Evolutionary conservation across 2,329 filamentous ascomycete species (phyloP).

Genomic region (Coleophoma eucalyptorum): DNA sequence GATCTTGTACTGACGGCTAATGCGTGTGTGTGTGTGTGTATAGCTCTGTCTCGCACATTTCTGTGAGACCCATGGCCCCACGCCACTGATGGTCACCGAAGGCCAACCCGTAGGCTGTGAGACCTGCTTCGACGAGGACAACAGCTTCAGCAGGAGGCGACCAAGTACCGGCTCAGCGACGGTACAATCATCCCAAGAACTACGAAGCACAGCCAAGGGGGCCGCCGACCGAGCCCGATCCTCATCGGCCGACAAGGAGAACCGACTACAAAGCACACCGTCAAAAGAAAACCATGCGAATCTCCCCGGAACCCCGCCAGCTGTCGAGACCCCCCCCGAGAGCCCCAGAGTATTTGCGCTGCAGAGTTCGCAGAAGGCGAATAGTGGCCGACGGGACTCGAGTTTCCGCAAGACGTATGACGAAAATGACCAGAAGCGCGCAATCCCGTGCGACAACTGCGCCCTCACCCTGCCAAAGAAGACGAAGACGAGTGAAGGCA

Average conservation of each 20-base stretch:
- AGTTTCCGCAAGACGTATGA: constrained; percentile 62
- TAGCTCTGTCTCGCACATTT: constrained; percentile 69
- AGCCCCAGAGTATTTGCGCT: constrained; percentile 44
- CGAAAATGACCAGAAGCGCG: constrained; percentile 59
- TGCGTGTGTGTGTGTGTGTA: constrained; percentile 2
- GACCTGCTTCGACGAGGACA: constrained; percentile 50
- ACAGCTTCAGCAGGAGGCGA: constrained; percentile 19
- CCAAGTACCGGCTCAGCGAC: constrained; percentile 22
- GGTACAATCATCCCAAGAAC: constrained; percentile 15
- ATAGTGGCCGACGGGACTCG: constrained; percentile 45
- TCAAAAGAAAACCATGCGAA: constrained; percentile 6
- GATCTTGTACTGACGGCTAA: constrained; percentile 10
- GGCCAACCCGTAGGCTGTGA: constrained; percentile 58
- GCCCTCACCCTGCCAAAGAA: constrained; percentile 59
- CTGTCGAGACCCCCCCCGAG: constrained; percentile 54
- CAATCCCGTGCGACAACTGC: constrained; percentile 65
- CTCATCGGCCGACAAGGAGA: constrained; percentile 12
- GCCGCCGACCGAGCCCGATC: constrained; percentile 10
- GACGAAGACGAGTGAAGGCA: constrained; percentile 18
- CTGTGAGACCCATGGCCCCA: constrained; percentile 67
- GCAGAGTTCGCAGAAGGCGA: constrained; percentile 18
- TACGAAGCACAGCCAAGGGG: constrained; percentile 8
- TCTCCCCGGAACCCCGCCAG: constrained; percentile 33
- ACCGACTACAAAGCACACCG: constrained; percentile 3
- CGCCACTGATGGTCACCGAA: constrained; percentile 67